Conservation (phyloP, 2,329 filamentous ascomycete genomes). For the Aspergillus sp. region DNA sequence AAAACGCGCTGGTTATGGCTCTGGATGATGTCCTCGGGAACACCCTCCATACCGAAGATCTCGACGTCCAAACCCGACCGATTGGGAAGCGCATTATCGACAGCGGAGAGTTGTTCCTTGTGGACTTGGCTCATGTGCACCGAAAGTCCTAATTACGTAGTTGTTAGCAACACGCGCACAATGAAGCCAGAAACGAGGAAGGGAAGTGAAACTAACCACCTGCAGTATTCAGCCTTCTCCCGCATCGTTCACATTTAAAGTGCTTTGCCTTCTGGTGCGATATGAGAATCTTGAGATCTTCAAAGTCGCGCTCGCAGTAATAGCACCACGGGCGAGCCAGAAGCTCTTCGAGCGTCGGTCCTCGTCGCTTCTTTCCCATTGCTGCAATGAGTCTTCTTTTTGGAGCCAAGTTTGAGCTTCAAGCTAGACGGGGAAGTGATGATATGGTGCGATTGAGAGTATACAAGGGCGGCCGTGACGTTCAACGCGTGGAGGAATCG, state of each 20-base stretch:
- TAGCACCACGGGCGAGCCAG: constrained; percentile 91
- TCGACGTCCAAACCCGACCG: constrained; percentile 82
- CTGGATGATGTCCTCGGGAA: constrained; percentile 76
- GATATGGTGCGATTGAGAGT: background rate
- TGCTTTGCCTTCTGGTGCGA: constrained; percentile 99
- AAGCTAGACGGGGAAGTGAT: no score
- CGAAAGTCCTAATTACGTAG: constrained; percentile 60
- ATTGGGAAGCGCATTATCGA: constrained; percentile 88
- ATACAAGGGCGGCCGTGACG: background rate
- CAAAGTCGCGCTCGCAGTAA: constrained; percentile 98
- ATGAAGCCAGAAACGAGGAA: background rate
- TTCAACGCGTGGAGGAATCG: background rate
- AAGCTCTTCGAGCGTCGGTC: constrained; percentile 80
- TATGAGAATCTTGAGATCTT: constrained; percentile 92
- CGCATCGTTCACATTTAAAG: constrained; percentile 93
- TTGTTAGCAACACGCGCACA: constrained; percentile 1
- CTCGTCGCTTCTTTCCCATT: constrained; percentile 89
- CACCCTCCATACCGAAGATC: constrained; percentile 97
- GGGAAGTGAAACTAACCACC: constrained; percentile 58
- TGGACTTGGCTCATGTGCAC: constrained; percentile 99
- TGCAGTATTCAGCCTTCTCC: constrained; percentile 81
- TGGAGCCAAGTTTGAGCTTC: no score
- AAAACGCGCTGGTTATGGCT: constrained; percentile 82
- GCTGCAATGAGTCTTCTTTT: constrained; percentile 17
- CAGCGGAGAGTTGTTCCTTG: constrained; percentile 78